A percentile compares a stretch with the other conserved stretches of the same genome.
phyloP scores from a whole-genome alignment of 2,329 filamentous ascomycete species.

The Fusarium subglutinans region DNA sequence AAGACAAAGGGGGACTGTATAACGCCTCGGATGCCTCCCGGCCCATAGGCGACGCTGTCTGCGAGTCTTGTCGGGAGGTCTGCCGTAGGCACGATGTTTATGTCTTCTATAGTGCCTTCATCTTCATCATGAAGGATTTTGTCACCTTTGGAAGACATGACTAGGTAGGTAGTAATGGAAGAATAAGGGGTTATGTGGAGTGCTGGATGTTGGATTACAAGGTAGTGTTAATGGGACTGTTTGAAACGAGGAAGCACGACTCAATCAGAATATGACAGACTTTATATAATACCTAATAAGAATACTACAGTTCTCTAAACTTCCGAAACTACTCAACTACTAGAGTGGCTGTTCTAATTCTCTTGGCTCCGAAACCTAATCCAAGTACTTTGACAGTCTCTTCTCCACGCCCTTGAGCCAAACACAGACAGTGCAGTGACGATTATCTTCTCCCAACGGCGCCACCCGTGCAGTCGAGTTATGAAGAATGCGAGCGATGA shows the following conservation, averaged over 20 bases:
- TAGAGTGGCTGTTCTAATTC: background rate
- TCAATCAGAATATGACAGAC: background rate
- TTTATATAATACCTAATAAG: background rate
- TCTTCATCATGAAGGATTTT: background rate
- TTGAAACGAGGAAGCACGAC: background rate
- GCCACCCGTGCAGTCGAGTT: background rate
- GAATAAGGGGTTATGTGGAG: background rate
- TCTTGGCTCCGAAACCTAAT: background rate
- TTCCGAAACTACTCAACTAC: background rate
- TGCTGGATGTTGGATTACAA: background rate
- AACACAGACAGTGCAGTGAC: background rate
- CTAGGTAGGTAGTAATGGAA: background rate
- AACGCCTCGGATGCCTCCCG: background rate
- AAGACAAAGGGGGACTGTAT: conserved; percentile 41
- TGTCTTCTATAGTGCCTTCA: background rate
- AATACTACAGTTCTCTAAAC: background rate
- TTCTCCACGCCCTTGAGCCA: background rate
- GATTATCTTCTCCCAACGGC: background rate
- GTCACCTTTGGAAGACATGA: background rate
- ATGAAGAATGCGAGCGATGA: background rate
- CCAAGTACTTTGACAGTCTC: background rate
- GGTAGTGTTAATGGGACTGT: background rate
- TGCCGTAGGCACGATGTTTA: background rate
- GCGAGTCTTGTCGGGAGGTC: background rate
- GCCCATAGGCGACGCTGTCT: background rate